These are phyloP conservation scores for Cyclostephanos invisitatus DNA, from an alignment of 108 stramenopile genomes.

Conservation along the genomic window DNA sequence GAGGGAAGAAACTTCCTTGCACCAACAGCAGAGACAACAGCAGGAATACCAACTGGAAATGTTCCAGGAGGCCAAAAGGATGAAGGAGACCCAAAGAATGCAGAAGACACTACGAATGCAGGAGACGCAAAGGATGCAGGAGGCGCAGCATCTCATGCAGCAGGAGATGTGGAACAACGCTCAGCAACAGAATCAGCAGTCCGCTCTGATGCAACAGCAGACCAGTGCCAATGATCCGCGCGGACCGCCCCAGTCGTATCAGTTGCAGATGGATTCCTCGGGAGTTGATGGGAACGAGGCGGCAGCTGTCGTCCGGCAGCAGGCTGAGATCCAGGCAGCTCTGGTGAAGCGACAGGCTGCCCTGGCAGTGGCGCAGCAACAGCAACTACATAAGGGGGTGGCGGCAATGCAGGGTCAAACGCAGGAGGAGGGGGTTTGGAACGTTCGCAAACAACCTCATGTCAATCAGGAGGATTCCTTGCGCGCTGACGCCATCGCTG, in stretches of 20 bases:
- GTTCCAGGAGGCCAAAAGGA: conserved; percentile 1
- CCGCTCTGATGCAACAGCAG: conserved; percentile 2
- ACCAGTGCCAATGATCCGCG: background rate
- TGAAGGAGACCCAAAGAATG: conserved; percentile 8
- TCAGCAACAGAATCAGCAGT: conserved; percentile 39
- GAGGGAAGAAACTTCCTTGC: conserved; percentile 6
- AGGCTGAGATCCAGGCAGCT: conserved; percentile 40
- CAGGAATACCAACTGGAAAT: conserved; percentile 26
- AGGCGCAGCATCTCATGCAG: conserved; percentile 33
- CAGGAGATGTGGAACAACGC: conserved; percentile 23
- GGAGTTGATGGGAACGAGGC: conserved; percentile 15
- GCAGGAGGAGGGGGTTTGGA: background rate
- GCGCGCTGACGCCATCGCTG: conserved; percentile 38
- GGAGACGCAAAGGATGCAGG: conserved; percentile 39
- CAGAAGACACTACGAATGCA: conserved; percentile 18
- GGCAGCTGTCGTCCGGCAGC: conserved; percentile 35
- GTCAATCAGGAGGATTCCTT: conserved; percentile 26
- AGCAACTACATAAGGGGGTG: conserved; percentile 12
- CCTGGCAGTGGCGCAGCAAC: conserved; percentile 13
- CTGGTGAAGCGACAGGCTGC: conserved; percentile 47
- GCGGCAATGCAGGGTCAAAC: background rate
- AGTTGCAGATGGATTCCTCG: conserved; percentile 22
- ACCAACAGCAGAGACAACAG: conserved; percentile 34
- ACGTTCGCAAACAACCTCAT: conserved; percentile 8
- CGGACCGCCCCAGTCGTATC: conserved; percentile 38